Evolutionary conservation across 768 basidiomycete genomes (phyloP), one percentile per base, ranked within the genome.

Genomic region (Collybia sp.): DNA sequence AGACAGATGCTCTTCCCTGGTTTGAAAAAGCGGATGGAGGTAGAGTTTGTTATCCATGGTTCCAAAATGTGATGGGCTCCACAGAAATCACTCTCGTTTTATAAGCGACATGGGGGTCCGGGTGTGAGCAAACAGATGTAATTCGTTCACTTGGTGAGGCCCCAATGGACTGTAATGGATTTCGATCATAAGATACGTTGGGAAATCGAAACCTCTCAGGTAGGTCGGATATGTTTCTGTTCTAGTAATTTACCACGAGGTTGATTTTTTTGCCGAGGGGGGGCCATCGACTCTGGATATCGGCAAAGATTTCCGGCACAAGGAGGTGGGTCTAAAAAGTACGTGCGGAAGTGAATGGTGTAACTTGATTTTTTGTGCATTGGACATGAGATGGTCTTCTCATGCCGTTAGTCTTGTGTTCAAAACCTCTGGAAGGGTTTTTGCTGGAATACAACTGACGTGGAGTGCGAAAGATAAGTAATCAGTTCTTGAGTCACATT

Each of bases 11-110:
- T 78, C 76, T 6, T 67, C 61, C 49, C 58, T 67, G 45, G 55
- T 54, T 44, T 63, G 64, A 63, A 78, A 79, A 43, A 80, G 67
- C 25, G 77, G 73, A 48, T 78, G 70, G 11, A 54, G 55, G 55
- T 67, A 61, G 39, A 75, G 67, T 47, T 67, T 54, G 51, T 63
- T 67, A 31, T 56, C 42, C 72, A 72, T 73, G 46, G 45, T 44
- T 20, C 19, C n/a, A 18, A 44, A 42, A 39, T 6, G 42, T 25
- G 37, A 39, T 12, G 17, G 18, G 19, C 35, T 30, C 12, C 30
- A 34, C 17, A 39, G 39, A 32, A 20, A 18, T 46, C 25, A 38
- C 8, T 46, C 39, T 10, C 10, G 25, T 32, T 17, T 13, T 18
- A 31, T 20, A 40, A 16, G 45, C 38, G 20, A 16, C 32, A 32